Conservation (phyloP, 1,139 yeast genomes). For the Kodamaea derodonti region DNA sequence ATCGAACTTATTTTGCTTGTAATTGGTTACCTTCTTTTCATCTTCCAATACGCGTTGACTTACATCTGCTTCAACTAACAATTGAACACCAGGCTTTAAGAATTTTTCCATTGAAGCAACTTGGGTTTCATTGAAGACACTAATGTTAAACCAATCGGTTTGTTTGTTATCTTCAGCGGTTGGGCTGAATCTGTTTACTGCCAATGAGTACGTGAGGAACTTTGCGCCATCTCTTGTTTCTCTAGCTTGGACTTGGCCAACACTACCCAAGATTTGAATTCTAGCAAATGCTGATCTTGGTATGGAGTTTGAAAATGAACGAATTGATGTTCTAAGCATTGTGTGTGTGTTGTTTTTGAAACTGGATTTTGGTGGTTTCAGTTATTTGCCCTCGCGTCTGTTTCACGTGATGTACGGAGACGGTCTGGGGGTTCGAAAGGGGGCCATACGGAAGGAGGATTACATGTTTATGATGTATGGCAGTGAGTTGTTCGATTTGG, state of each 20-base stretch:
- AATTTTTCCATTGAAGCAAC: conserved; percentile 34
- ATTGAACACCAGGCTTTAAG: conserved; percentile 40
- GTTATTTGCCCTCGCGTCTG: conserved; percentile 1
- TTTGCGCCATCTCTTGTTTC: conserved; percentile 38
- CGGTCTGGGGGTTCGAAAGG: no score
- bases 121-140: conserved; percentile 40
- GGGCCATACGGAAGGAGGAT: no score
- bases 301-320: conserved; percentile 33
- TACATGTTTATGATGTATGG: no score
- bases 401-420: background rate
- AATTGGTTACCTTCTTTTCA: conserved; percentile 30
- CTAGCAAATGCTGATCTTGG: conserved; percentile 37
- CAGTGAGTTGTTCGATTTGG: no score
- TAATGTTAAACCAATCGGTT: conserved; percentile 43
- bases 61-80: conserved; percentile 41
- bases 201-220: conserved; percentile 41
- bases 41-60: conserved; percentile 33
- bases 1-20: conserved; percentile 36
- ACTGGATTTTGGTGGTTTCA: background rate
- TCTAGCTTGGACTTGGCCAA: conserved; percentile 34
- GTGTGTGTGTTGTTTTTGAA: conserved; percentile 1
- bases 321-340: conserved; percentile 30
- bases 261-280: conserved; percentile 41
- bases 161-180: conserved; percentile 25
- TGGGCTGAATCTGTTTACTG: conserved; percentile 38